Base-by-base conservation (phyloP, 441 rosid genomes). In the Brassica hybrid region DNA sequence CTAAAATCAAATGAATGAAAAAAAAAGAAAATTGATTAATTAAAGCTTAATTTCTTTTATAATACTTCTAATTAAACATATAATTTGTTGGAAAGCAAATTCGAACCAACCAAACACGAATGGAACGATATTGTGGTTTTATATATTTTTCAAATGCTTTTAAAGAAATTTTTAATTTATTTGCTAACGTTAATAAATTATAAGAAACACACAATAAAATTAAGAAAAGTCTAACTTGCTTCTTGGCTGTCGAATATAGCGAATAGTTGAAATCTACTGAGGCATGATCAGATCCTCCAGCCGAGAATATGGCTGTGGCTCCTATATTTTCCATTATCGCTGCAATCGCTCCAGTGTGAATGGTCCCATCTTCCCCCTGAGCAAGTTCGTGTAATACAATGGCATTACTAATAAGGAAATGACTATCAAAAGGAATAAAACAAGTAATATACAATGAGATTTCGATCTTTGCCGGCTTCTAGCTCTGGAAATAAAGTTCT, bases 211-310 rank as follows among this genome's bases (percentile, higher is more conserved):
- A 23, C 0, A 10, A 58, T 57, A 58, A 58, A 58, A 57, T 10
- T 25, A 25, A 30, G 10, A 11, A 5, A 11, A 21, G 25, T 13
- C 6, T 5, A 59, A 59, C 64, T 60, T 60, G 65, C 9, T 23
- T 23, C 17, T 60, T 60, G 7, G 65, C 65, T 10, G 36, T 60
- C 10, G 65, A 60, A 60, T 60, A 60, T 25, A 60, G 2, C 17
- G 65, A 60, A 25, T 60, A 60, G 65, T 60, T 60, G 36, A 60
- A 17, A 23, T 25, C 65, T 12, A 60, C 65, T 2, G 65, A 25
- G 17, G 17, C 65, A 60, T 60, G 36, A 59, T 30, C 34, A 34
- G 8, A 60, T 60, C 65, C 65, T 13, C 65, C 64, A 3, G 64
- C 34, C 1, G 64, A 59, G 34, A 23, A 59, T 12, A 59, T 23